Evolutionary conservation across 108 stramenopile genomes (phyloP), one percentile per base, ranked within the genome.

Genomic region (Fistulifera pelliculosa): DNA sequence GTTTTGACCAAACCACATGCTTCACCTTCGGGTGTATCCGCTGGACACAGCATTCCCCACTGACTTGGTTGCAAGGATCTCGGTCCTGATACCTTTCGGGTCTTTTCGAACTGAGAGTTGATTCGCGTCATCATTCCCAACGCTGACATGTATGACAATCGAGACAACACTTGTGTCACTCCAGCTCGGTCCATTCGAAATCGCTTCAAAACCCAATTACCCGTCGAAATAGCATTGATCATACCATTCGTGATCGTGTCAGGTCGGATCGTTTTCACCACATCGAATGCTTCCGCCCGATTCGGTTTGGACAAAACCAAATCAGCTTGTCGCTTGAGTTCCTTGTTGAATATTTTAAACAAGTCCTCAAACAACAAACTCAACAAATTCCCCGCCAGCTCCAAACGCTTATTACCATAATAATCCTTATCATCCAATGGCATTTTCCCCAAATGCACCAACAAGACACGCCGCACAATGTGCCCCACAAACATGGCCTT

Each of bases 41-140:
- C 94, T 22, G 80, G 81, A 70, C 99, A 99, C 17, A 99, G 73
- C 96, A 98, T 98, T 40, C 97, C 99, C 96, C 96, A 99, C 68
- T 99, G 97, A 54, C 83, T 87, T 23, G 95, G 91, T 65, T 98
- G 99, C 49, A 98, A 77, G 1, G 96, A 94, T 56, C 97, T 74
- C 0, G 99, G 99, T 13, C 96, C 96, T 11, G 94, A 89, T 7
- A 95, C 96, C 70, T 98, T 98, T 28, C 96, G 74, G 2, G 94
- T 95, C 61, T 98, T 98, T 66, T 97, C 97, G 68, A 98, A 97
- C 62, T 97, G 97, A 49, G 76, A 78, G 56, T 94, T 94, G 22
- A 98, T 94, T n/a, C 97, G 69, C 0, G 96, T 96, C 98, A 99
- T 96, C 94, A 97, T 96, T 3, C 96, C 96, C 41, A 99, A 47